These are phyloP conservation scores for Lyophyllum atratum DNA, from an alignment of 768 basidiomycete species.

Conservation along the genomic window DNA sequence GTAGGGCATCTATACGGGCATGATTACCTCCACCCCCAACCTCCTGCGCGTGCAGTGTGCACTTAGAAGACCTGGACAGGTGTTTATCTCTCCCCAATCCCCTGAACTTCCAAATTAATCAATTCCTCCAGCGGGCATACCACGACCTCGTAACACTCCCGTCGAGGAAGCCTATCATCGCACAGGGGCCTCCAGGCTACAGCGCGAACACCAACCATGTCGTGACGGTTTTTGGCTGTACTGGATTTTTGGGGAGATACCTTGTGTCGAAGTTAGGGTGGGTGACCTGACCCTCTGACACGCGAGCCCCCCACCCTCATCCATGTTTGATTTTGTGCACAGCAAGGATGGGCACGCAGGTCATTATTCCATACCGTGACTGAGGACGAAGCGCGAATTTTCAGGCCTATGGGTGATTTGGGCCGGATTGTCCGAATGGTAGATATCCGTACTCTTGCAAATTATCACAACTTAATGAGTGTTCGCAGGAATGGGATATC, in stretches of 20 bases:
- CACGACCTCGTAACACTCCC: conserved; percentile 72
- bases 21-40: conserved; percentile 49
- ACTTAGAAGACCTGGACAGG: conserved; percentile 48
- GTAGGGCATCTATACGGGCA: conserved; percentile 28
- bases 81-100: conserved; percentile 15
- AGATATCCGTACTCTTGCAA: conserved; percentile 17
- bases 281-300: conserved; percentile 24
- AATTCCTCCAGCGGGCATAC: conserved; percentile 58
- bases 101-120: background rate
- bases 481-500: conserved; percentile 89
- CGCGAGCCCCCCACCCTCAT: conserved; percentile 4
- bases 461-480: conserved; percentile 12
- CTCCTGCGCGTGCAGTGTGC: conserved; percentile 57
- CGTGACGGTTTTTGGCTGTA: conserved; percentile 96
- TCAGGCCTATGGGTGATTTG: conserved; percentile 94
- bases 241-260: conserved; percentile 94
- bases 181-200: conserved; percentile 79
- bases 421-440: conserved; percentile 97
- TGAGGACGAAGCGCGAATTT: conserved; percentile 88
- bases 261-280: conserved; percentile 92
- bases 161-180: conserved; percentile 64
- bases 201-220: conserved; percentile 88
- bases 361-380: conserved; percentile 93
- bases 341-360: conserved; percentile 93
- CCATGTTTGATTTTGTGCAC: conserved; percentile 6